Percentiles rank a stretch among this genome's conserved stretches.
Evolutionary conservation across 1,284 basidiomycete genomes (phyloP).

Genomic region (Sphaerobolus stellatus): DNA sequence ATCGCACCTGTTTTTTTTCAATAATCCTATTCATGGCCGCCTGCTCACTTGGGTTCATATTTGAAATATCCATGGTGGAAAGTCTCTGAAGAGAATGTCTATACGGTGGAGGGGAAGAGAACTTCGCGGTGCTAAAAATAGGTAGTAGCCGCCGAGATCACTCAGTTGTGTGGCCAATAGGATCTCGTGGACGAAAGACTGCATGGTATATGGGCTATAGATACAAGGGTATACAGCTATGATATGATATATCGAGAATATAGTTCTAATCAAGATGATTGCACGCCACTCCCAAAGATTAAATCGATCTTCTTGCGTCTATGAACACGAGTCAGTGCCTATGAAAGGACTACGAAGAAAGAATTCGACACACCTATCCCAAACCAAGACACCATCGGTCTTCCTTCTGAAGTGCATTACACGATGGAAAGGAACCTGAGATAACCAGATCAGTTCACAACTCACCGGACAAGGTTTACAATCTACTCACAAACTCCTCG

Average conservation of each 20-base stretch:
- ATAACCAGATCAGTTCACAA: not conserved
- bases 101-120: too few species aligned
- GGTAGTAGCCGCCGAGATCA: too few species aligned
- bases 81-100: too few species aligned
- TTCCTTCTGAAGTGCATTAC: conserved; percentile 21
- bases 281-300: conserved; percentile 15
- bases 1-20: conserved; percentile 86
- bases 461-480: not conserved
- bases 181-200: too few species aligned
- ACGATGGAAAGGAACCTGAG: conserved; percentile 25
- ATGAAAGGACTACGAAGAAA: too few species aligned
- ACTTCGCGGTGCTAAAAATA: too few species aligned
- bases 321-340: not conserved
- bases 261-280: too few species aligned
- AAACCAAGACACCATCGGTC: conserved; percentile 17
- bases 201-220: too few species aligned
- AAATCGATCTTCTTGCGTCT: conserved; percentile 12
- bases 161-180: too few species aligned
- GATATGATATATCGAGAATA: too few species aligned
- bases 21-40: conserved; percentile 88
- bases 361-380: conserved; percentile 18
- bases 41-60: conserved; percentile 83
- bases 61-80: conserved; percentile 78
- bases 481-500: conserved; percentile 22
- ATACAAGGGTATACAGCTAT: too few species aligned